Base-by-base conservation (phyloP, 345 rosid genomes). In the Linum usitatissimum region DNA sequence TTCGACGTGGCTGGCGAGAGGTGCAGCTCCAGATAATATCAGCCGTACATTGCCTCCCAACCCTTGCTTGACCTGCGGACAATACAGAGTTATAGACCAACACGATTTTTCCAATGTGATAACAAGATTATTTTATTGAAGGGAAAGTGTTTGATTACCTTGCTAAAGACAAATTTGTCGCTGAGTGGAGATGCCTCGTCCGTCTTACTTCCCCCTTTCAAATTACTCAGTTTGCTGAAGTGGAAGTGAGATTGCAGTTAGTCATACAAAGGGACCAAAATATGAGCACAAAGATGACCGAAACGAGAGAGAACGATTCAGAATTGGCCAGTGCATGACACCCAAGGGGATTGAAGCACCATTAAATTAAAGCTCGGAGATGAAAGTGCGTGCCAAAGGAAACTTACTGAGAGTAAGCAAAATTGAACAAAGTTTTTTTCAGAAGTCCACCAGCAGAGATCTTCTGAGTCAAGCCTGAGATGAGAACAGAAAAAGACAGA, bases 21-120 rank as follows among this genome's bases (percentile, higher is more conserved):
- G 99, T 65, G 99, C 96, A 57, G 89, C 99, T 71, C 99, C 95
- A 21, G 99, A 93, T 38, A 93, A 79, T 67, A 93, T 85, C 30
- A 93, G 74, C 57, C 99, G 82, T 64, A 93, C 96, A 5, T 65
- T 91, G 68, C 99, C 99, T 54, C 99, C 99, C 73, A 90, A 77
- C 1, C 90, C 92, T 82, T 86, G 82, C 81, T 84, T 86, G 42
- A 93, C 96, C 99, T 90, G 79, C 58, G 68, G 71, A 42, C 64
- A 30, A 3, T 10, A 45, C 14, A 45, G 17, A 45, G 51, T 45
- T 45, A 45, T 3, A 45, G 51, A 12, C 17, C 51, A 45, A 3
- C 8, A 45, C 17, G 3, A 71, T 30, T 55, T 53, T 45, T 36
- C 28, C 5, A 62, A 18, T 19, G 0, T 19, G 48, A 9, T 63